These are phyloP conservation scores for Xylaria longipes DNA, from an alignment of 495 filamentous ascomycete species.

Conservation along the genomic window DNA sequence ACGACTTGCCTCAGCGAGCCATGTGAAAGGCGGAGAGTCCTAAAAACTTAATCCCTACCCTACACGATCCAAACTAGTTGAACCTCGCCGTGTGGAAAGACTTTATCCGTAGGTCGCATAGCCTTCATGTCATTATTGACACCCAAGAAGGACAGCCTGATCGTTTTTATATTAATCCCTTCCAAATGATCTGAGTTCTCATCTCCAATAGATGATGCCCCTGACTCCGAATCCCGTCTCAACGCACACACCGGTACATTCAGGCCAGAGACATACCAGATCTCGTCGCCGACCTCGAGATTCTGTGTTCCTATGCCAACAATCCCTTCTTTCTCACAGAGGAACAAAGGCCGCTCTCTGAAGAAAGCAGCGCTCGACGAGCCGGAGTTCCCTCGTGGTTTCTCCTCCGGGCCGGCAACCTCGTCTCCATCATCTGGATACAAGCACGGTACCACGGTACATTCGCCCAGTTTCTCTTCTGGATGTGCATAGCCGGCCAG, in stretches of 20 bases:
- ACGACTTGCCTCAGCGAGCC: neutral
- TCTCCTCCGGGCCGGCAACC: neutral
- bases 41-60: neutral
- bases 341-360: neutral
- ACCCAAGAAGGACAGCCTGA: constrained; percentile 8
- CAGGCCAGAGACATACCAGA: constrained; percentile 2
- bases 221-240: neutral
- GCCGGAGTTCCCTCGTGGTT: constrained; percentile 1
- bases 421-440: neutral
- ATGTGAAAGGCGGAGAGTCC: neutral
- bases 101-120: neutral
- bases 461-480: constrained; percentile 7
- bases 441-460: constrained; percentile 4
- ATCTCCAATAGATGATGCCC: neutral
- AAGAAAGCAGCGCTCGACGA: neutral
- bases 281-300: constrained; percentile 7
- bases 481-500: constrained; percentile 5
- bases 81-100: neutral
- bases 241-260: constrained; percentile 13
- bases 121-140: constrained; percentile 5
- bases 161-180: neutral
- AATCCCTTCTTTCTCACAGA: neutral
- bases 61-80: neutral
- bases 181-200: too few species aligned
- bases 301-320: neutral